These are phyloP conservation scores for Teratosphaeria epicoccoides DNA, from an alignment of 2,329 filamentous ascomycete genomes.

Conservation along the genomic window DNA sequence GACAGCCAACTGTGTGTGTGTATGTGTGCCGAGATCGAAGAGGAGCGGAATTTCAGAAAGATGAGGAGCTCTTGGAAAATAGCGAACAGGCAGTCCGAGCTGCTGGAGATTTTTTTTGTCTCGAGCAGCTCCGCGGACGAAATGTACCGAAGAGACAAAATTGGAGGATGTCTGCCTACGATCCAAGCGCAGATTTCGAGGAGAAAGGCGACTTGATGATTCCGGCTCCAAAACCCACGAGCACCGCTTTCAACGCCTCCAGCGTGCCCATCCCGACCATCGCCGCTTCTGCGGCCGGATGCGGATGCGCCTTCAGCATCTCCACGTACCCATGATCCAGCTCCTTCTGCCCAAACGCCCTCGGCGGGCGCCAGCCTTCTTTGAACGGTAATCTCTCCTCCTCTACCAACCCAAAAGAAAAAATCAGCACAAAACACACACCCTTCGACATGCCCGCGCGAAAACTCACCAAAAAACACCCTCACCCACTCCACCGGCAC, in stretches of 20 bases:
- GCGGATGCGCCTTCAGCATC: slow-evolving; percentile 1
- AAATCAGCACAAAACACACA: slow-evolving; percentile 14
- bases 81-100: no score
- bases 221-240: not conserved
- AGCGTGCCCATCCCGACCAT: not conserved
- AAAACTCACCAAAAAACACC: slow-evolving; percentile 9
- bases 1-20: no score
- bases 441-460: no score
- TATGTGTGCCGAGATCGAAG: no score
- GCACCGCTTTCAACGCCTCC: not conserved
- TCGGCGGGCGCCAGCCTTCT: slow-evolving; percentile 20
- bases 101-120: no score
- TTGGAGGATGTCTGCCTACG: no score
- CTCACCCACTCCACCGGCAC: slow-evolving; percentile 21
- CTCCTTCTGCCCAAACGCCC: not conserved
- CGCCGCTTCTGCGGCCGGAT: not conserved
- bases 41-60: no score
- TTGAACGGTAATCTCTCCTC: slow-evolving; percentile 18
- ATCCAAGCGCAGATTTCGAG: no score
- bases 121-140: no score
- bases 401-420: not conserved
- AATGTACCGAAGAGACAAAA: no score
- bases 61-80: no score
- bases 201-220: not conserved
- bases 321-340: slow-evolving; percentile 1